A percentile compares a stretch with the other conserved stretches of the same genome.
These are phyloP conservation scores for Yarrowia divulgata DNA, from an alignment of 805 yeast species.

Conservation along the genomic window DNA sequence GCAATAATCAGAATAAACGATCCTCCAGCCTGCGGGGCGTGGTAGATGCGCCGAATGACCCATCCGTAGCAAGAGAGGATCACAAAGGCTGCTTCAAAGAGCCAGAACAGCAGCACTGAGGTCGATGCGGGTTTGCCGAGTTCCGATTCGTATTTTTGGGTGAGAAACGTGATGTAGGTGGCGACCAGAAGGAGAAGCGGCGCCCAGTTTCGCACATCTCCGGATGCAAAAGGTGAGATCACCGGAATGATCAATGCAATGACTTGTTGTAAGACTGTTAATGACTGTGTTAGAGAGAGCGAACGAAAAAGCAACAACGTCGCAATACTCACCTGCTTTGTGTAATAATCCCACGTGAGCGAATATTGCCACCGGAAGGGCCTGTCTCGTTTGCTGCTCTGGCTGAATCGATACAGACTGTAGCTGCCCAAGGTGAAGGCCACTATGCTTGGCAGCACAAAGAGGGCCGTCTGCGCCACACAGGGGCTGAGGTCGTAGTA, in stretches of 20 bases:
- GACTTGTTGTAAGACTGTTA: slow-evolving; percentile 1
- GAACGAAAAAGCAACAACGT: no score
- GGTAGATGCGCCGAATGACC: slow-evolving; percentile 18
- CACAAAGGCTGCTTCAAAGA: slow-evolving; percentile 39
- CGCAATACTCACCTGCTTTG: slow-evolving; percentile 14
- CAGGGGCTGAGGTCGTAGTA: slow-evolving; percentile 38
- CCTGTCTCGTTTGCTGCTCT: slow-evolving; percentile 10
- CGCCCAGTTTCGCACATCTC: slow-evolving; percentile 26
- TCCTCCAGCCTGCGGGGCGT: background rate
- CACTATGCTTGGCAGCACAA: slow-evolving; percentile 14
- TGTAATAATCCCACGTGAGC: slow-evolving; percentile 17
- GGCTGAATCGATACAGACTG: background rate
- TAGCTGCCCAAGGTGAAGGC: slow-evolving; percentile 1
- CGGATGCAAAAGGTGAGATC: background rate
- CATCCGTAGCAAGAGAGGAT: slow-evolving; percentile 42
- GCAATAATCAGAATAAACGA: slow-evolving; percentile 8
- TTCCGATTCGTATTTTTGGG: slow-evolving; percentile 18
- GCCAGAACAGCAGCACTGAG: slow-evolving; percentile 44
- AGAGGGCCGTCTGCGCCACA: slow-evolving; percentile 20
- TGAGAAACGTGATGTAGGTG: background rate
- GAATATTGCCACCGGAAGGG: slow-evolving; percentile 18
- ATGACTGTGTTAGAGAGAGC: slow-evolving; percentile 1
- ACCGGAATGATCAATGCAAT: slow-evolving; percentile 1
- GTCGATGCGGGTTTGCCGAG: slow-evolving; percentile 41
- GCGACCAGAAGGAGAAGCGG: slow-evolving; percentile 34